A percentile compares a stretch with the other conserved stretches of the same genome.
These are phyloP conservation scores for Phytophthora capsici DNA, from an alignment of 352 stramenopile species.

Conservation along the genomic window DNA sequence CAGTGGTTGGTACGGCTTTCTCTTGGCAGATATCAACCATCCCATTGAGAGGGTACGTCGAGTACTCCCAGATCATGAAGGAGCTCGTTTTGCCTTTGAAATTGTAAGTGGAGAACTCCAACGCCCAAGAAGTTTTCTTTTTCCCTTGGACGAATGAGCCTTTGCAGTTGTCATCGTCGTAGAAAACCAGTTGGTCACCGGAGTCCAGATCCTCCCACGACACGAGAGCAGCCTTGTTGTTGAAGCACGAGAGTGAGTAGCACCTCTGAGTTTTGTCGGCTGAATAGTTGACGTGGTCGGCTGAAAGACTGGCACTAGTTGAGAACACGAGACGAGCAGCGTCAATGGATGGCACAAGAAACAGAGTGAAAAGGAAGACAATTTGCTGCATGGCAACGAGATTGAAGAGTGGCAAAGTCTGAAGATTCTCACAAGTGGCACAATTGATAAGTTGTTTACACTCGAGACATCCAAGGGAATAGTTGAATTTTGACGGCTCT, in stretches of 20 bases:
- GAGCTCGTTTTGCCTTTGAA: neutral
- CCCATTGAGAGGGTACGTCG: neutral
- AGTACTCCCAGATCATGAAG: neutral
- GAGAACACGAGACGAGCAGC: neutral
- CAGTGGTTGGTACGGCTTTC: neutral
- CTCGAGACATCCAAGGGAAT: neutral
- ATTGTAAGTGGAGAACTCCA: neutral
- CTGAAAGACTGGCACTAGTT: conserved; percentile 1
- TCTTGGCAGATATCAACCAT: neutral
- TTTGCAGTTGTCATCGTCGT: neutral
- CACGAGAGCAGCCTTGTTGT: neutral
- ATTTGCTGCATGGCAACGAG: neutral
- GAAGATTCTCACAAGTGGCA: neutral
- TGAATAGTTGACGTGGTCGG: neutral
- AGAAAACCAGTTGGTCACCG: neutral
- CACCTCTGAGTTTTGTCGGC: neutral
- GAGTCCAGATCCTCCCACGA: neutral
- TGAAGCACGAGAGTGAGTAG: neutral
- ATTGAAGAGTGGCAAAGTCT: neutral
- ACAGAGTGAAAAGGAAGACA: neutral
- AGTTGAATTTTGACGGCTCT: neutral
- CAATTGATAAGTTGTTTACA: no score
- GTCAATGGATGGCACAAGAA: neutral
- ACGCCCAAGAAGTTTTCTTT: neutral
- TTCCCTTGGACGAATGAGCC: neutral